These are phyloP conservation scores for Ceriops decandra DNA, from an alignment of 345 rosid genomes.

Conservation along the genomic window DNA sequence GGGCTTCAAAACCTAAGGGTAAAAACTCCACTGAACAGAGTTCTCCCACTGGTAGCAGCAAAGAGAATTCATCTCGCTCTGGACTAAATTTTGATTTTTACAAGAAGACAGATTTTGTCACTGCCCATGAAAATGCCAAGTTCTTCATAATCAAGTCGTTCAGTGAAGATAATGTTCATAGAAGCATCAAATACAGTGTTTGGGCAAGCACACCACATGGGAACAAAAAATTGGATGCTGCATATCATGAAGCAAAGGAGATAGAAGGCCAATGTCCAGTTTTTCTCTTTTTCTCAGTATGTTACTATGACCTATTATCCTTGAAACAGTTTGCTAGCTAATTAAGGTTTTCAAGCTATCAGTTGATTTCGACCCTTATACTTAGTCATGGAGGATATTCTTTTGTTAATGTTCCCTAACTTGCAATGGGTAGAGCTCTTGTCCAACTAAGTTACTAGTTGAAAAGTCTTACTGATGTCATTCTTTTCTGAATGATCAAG, in stretches of 20 bases:
- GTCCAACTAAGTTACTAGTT: too few relatives aligned
- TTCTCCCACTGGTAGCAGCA: conserved; percentile 33
- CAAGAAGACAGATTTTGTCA: conserved; percentile 47
- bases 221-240: conserved; percentile 62
- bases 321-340: too few relatives aligned
- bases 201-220: conserved; percentile 88
- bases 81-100: conserved; percentile 35
- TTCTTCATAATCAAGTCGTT: conserved; percentile 72
- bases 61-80: conserved; percentile 30
- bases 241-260: conserved; percentile 55
- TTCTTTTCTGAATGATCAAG: too few relatives aligned
- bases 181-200: conserved; percentile 61
- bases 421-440: too few relatives aligned
- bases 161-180: conserved; percentile 78
- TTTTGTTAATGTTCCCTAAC: too few relatives aligned
- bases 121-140: conserved; percentile 54
- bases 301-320: neutral
- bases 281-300: conserved; percentile 63
- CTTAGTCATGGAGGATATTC: too few relatives aligned
- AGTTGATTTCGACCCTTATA: too few relatives aligned
- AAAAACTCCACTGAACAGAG: conserved; percentile 34
- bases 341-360: too few relatives aligned
- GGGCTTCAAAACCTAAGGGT: conserved; percentile 52
- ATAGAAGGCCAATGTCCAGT: conserved; percentile 48
- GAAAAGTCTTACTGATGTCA: too few relatives aligned